Evolutionary conservation across 257 asterid genomes (phyloP), one percentile per base, ranked within the genome.

Genomic region (Cynanchum wilfordii): DNA sequence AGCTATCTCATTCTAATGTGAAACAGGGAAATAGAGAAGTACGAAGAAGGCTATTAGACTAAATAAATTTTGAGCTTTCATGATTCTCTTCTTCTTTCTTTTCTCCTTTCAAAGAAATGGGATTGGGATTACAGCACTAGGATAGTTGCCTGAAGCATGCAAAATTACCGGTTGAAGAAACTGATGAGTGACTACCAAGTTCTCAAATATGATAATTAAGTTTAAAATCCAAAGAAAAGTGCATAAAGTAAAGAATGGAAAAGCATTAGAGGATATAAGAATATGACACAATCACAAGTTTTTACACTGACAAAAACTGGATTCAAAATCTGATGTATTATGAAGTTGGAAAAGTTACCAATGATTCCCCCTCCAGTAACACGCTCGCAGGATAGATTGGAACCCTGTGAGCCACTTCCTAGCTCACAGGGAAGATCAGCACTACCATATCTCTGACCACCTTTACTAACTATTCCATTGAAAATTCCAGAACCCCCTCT

Each of bases 371-470:
- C 98, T 77, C 98, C 98, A 82, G 92, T 83, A 71, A 89, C 86
- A 79, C 78, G 89, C 75, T 88, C 97, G 73, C 86, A 84, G 63
- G 96, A 87, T 44, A 80, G 83, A 82, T 85, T 84, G 76, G 89
- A 89, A 75, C 88, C 91, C 76, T 79, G 84, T 24, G 92, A 88
- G 73, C 98, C 98, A 76, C 98, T 93, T 78, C 98, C 98, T 77
- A 93, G 79, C 77, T 93, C 98, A 75, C 98, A 93, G 74, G 98
- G 98, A 80, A 93, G 96, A 80, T 87, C 93, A 64, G 97, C 92
- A 42, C 86, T 88, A 73, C 98, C 97, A 81, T 93, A 93, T 79
- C 75, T 83, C 77, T 74, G 84, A 76, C 98, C 98, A 64, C 98
- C 98, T 78, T 86, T 86, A 79, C 90, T 88, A 77, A 84, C 73